Conservation (phyloP, 768 basidiomycete species). For the Trametes gibbosa region DNA sequence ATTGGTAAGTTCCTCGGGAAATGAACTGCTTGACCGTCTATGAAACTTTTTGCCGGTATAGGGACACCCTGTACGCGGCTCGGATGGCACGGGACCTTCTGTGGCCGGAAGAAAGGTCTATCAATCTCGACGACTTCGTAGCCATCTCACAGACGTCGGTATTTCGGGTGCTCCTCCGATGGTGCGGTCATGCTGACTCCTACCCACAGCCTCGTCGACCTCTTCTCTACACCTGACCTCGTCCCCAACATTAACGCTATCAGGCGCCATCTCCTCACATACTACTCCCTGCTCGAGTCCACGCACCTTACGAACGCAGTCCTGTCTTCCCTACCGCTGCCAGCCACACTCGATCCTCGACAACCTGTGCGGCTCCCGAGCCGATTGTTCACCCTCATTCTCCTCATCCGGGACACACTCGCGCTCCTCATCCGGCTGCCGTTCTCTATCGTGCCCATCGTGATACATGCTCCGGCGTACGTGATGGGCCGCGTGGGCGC, state of each 20-base stretch:
- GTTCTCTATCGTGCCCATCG: conserved; percentile 83
- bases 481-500: conserved; percentile 75
- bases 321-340: conserved; percentile 80
- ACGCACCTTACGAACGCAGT: conserved; percentile 84
- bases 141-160: conserved; percentile 87
- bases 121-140: conserved; percentile 81
- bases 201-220: conserved; percentile 72
- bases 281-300: conserved; percentile 82
- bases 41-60: conserved; percentile 30
- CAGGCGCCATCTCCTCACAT: conserved; percentile 74
- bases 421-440: conserved; percentile 72
- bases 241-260: conserved; percentile 58
- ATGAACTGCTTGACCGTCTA: not conserved
- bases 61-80: conserved; percentile 88
- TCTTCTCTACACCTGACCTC: conserved; percentile 71
- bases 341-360: conserved; percentile 77
- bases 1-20: conserved; percentile 66
- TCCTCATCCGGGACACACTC: conserved; percentile 78
- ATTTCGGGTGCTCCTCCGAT: conserved; percentile 9
- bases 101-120: conserved; percentile 80
- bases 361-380: conserved; percentile 73
- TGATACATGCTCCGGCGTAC: conserved; percentile 85
- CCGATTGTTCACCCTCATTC: conserved; percentile 73
- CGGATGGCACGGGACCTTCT: conserved; percentile 91
- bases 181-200: conserved; percentile 7